Evolutionary conservation across 1,284 basidiomycete species (phyloP).

Genomic region (Cutaneotrichosporon cutaneum): DNA sequence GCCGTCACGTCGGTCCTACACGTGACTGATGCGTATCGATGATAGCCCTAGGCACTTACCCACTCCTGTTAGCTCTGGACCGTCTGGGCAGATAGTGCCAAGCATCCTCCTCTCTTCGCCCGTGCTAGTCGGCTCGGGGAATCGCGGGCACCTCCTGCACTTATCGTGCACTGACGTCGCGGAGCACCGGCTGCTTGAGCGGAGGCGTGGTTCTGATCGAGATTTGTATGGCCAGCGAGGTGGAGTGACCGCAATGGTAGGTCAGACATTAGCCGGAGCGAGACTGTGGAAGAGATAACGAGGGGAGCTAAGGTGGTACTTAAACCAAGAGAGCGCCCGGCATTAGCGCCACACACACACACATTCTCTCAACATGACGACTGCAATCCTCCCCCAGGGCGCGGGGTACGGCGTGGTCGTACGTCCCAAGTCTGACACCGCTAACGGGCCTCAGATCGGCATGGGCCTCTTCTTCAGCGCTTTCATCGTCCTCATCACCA

Average conservation of each 20-base stretch:
- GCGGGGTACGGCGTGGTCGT: constrained; percentile 80
- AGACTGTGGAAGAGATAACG: background rate
- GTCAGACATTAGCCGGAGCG: background rate
- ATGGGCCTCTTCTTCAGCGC: constrained; percentile 79
- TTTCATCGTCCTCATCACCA: constrained; percentile 62
- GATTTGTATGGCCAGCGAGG: background rate
- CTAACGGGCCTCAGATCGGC: constrained; percentile 55
- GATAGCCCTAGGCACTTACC: too few relatives aligned
- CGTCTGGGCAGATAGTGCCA: too few relatives aligned
- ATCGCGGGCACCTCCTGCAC: too few relatives aligned
- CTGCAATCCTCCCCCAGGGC: constrained; percentile 53
- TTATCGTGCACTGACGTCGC: too few relatives aligned
- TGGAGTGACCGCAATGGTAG: background rate
- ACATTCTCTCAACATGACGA: background rate
- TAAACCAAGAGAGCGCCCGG: background rate
- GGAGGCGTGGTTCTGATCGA: too few relatives aligned
- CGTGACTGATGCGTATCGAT: background rate
- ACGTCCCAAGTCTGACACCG: constrained; percentile 41
- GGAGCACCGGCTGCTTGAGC: too few relatives aligned
- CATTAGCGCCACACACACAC: background rate
- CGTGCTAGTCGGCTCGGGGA: too few relatives aligned
- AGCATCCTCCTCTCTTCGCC: too few relatives aligned
- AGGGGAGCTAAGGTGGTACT: too few relatives aligned
- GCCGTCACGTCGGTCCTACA: background rate
- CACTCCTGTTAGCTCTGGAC: too few relatives aligned